Conservation (phyloP, 176 grass and related monocot species). For the Zoysia pacifica region DNA sequence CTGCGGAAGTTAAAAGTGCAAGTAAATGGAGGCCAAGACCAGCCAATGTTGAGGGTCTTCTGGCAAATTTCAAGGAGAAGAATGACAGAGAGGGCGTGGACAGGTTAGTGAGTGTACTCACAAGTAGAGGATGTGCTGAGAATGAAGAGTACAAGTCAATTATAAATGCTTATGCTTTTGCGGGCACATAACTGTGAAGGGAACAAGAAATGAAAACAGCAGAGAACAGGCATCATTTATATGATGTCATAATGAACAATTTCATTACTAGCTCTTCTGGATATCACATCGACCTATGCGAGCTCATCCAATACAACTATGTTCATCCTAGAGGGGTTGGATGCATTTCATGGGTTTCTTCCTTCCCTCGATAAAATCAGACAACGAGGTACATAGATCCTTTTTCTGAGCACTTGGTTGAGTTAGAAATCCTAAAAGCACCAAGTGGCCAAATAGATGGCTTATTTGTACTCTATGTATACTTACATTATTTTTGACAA, state of each 20-base stretch:
- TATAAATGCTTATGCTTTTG: constrained; percentile 47
- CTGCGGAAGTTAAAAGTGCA: constrained; percentile 51
- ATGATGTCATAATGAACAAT: background rate
- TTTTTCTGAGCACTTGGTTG: constrained; percentile 34
- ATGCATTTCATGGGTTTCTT: constrained; percentile 17
- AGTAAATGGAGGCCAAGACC: constrained; percentile 78
- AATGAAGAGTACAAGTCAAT: constrained; percentile 63
- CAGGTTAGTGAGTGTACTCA: constrained; percentile 54
- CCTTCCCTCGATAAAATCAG: constrained; percentile 25
- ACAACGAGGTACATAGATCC: constrained; percentile 38
- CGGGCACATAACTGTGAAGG: background rate
- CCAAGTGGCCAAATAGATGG: background rate
- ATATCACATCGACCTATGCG: background rate
- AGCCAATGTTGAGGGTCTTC: constrained; percentile 52
- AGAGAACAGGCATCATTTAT: background rate
- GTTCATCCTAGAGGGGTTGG: constrained; percentile 21
- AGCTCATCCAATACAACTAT: background rate
- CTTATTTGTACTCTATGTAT: constrained; percentile 32
- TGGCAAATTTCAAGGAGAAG: constrained; percentile 63
- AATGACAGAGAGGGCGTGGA: constrained; percentile 48
- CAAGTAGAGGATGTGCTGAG: constrained; percentile 62
- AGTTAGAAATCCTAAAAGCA: constrained; percentile 23
- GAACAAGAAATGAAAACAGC: background rate
- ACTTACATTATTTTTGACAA: constrained; percentile 13
- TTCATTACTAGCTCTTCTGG: constrained; percentile 4